These are phyloP conservation scores for Coemansia guatemalensis DNA, from an alignment of 192 early-diverging fungal genomes.

Conservation along the genomic window DNA sequence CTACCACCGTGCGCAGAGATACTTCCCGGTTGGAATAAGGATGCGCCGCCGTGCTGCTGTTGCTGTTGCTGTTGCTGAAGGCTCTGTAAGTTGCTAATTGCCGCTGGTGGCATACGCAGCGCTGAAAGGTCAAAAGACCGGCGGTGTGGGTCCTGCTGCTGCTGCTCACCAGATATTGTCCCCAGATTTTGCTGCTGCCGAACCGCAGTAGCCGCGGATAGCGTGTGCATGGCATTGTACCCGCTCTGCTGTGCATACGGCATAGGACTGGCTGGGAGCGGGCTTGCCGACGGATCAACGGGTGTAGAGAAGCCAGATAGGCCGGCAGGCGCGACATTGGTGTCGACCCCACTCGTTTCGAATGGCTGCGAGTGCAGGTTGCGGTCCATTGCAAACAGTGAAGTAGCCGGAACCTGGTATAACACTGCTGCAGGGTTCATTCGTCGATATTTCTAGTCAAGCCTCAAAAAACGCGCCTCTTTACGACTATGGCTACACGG, in stretches of 20 bases:
- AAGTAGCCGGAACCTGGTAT: constrained; percentile 12
- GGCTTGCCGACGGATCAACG: not conserved
- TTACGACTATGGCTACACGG: not conserved
- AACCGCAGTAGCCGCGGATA: constrained; percentile 7
- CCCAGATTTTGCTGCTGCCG: constrained; percentile 14
- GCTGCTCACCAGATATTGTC: constrained; percentile 5
- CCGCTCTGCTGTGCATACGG: not conserved
- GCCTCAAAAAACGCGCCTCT: not conserved
- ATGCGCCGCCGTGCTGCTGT: too few relatives aligned
- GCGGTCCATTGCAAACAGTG: constrained; percentile 18
- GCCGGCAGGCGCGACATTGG: not conserved
- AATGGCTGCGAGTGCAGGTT: not conserved
- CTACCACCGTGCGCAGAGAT: too few relatives aligned
- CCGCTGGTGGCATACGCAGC: constrained; percentile 10
- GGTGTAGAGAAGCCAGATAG: not conserved
- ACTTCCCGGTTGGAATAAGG: too few relatives aligned
- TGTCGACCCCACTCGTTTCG: not conserved
- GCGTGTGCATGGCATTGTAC: constrained; percentile 17
- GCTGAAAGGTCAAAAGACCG: constrained; percentile 32
- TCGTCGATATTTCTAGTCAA: constrained; percentile 1
- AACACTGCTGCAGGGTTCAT: constrained; percentile 17
- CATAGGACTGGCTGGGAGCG: constrained; percentile 1
- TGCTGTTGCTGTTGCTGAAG: constrained; percentile 3
- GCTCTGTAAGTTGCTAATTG: not conserved
- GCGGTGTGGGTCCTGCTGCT: constrained; percentile 17